A percentile compares a stretch with the other conserved stretches of the same genome.
phyloP scores from a whole-genome alignment of 129 eudicot species.

The Ambrosia trifida region DNA sequence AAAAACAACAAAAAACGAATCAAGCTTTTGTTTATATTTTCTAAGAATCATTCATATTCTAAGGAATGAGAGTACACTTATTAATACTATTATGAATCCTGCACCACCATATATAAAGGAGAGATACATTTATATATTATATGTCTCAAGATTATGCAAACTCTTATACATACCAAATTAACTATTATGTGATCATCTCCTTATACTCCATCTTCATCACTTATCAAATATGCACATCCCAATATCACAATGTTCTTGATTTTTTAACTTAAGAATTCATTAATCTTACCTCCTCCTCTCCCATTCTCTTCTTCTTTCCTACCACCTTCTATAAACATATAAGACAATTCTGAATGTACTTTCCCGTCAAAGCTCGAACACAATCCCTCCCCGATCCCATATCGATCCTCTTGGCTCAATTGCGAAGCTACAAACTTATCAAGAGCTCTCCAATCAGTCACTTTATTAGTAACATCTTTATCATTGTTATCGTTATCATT shows the following conservation, averaged over 20 bases:
- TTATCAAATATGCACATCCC: conserved; percentile 78
- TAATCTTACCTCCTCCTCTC: conserved; percentile 46
- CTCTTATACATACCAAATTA: conserved; percentile 34
- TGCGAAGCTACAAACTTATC: conserved; percentile 98
- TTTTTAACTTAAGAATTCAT: conserved; percentile 48
- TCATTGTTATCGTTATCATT: conserved; percentile 11
- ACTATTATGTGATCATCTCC: conserved; percentile 23
- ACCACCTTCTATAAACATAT: conserved; percentile 56
- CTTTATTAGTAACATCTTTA: conserved; percentile 27
- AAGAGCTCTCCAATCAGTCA: conserved; percentile 89
- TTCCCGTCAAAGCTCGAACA: conserved; percentile 37
- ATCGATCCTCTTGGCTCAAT: conserved; percentile 66
- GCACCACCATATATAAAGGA: conserved; percentile 31
- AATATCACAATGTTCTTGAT: conserved; percentile 55
- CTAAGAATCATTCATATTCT: conserved; percentile 8
- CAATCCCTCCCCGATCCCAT: conserved; percentile 18
- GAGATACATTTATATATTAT: conserved; percentile 24
- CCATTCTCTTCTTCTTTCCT: conserved; percentile 28
- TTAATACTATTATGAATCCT: conserved; percentile 22
- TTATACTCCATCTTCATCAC: conserved; percentile 27
- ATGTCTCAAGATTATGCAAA: conserved; percentile 32
- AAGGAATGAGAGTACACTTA: conserved; percentile 21
- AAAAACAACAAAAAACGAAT: too few species aligned
- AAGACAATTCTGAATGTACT: conserved; percentile 39
- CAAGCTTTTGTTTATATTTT: background rate